Evolutionary conservation across 495 filamentous ascomycete genomes (phyloP).

Genomic region (Neurospora sp.): DNA sequence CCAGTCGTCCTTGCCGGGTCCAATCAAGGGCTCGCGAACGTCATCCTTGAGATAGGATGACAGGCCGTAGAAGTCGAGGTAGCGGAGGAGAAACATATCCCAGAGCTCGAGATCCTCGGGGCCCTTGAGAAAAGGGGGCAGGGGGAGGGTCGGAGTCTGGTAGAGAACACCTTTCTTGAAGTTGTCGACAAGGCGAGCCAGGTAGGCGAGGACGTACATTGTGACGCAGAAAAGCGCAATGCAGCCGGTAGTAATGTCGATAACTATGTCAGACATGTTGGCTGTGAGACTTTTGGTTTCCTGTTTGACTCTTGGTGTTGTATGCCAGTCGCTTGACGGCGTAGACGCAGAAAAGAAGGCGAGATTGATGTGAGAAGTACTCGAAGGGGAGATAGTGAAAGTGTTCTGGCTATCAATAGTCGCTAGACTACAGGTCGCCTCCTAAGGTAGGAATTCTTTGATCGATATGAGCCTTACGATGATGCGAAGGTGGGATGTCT

Average conservation of each 20-base stretch:
- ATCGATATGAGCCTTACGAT: background rate
- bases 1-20: background rate
- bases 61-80: background rate
- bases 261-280: background rate
- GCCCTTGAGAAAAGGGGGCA: background rate
- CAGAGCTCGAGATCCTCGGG: background rate
- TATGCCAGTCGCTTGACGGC: background rate
- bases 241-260: background rate
- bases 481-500: background rate
- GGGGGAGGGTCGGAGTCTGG: background rate
- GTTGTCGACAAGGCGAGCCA: background rate
- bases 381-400: background rate
- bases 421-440: background rate
- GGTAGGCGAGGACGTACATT: background rate
- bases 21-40: background rate
- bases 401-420: background rate
- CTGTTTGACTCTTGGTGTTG: background rate
- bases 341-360: background rate
- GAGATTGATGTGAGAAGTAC: background rate
- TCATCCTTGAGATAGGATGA: background rate
- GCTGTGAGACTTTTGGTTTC: background rate
- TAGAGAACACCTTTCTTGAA: background rate
- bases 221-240: background rate
- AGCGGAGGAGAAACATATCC: background rate
- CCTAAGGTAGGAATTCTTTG: background rate